phyloP scores from a whole-genome alignment of 108 stramenopile species.

The Epithemia pelagica region DNA sequence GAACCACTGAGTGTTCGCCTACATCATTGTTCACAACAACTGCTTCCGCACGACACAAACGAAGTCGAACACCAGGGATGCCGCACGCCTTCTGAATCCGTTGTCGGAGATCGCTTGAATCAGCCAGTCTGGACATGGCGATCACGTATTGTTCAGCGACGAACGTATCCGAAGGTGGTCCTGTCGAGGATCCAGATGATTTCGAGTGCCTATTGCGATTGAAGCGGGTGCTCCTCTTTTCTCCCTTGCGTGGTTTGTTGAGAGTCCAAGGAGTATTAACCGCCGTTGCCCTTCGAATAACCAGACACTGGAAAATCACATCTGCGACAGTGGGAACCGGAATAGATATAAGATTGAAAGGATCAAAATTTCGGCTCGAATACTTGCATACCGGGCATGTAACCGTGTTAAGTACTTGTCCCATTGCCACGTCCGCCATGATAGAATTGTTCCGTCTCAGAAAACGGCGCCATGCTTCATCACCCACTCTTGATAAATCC shows the following conservation, averaged over 20 bases:
- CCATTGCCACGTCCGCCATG: conserved; percentile 79
- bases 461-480: conserved; percentile 79
- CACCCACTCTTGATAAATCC: conserved; percentile 55
- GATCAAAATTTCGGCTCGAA: conserved; percentile 87
- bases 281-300: conserved; percentile 68
- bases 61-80: conserved; percentile 45
- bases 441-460: conserved; percentile 72
- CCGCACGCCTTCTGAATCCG: conserved; percentile 73
- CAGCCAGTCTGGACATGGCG: conserved; percentile 75
- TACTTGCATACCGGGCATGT: conserved; percentile 79
- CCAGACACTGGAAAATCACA: conserved; percentile 69
- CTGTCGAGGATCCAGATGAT: conserved; percentile 1
- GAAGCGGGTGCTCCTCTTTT: conserved; percentile 21
- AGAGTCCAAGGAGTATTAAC: conserved; percentile 63
- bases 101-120: conserved; percentile 71
- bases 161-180: conserved; percentile 62
- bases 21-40: conserved; percentile 28
- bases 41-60: conserved; percentile 58
- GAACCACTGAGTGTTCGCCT: conserved; percentile 27
- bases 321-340: conserved; percentile 88
- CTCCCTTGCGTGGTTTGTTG: conserved; percentile 28
- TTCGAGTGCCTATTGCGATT: background rate
- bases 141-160: conserved; percentile 70
- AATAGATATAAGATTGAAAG: conserved; percentile 86
- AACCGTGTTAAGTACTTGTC: conserved; percentile 73